Evolutionary conservation across 2,329 filamentous ascomycete genomes (phyloP).

Genomic region (Alternaria sp.): DNA sequence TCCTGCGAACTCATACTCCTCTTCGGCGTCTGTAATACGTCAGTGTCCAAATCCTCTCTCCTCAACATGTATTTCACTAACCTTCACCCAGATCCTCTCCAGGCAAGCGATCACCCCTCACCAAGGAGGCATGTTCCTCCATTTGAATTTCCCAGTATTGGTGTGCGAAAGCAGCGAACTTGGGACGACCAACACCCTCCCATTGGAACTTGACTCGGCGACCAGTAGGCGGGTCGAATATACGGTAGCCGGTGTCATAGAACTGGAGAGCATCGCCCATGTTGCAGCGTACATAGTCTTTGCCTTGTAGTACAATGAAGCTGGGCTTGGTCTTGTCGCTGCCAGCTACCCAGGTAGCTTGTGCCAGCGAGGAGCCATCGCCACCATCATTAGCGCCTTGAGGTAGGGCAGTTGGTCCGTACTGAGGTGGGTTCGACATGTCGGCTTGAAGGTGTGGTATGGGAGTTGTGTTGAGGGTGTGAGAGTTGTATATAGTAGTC

Average conservation of each 20-base stretch:
- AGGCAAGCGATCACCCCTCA: neutral
- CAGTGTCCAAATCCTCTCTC: neutral
- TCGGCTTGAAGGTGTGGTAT: neutral
- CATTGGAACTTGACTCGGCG: neutral
- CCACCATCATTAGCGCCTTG: neutral
- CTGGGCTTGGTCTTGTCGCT: neutral
- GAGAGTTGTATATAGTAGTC: neutral
- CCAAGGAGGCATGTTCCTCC: neutral
- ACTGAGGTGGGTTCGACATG: neutral
- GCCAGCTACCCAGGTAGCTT: neutral
- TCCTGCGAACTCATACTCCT: neutral
- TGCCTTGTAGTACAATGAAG: neutral
- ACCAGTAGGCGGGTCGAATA: neutral
- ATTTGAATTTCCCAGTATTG: neutral
- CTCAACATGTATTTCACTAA: too few relatives aligned
- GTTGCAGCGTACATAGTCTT: neutral
- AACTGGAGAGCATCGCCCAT: neutral
- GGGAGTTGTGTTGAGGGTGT: neutral
- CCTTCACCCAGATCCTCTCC: neutral
- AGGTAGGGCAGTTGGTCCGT: neutral
- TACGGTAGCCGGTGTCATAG: neutral
- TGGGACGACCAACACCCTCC: neutral
- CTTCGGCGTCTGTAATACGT: neutral
- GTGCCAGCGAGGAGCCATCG: neutral
- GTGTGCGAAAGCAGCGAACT: neutral